Base-by-base conservation (phyloP, 2,329 filamentous ascomycete genomes). In the Cercospora canescens region DNA sequence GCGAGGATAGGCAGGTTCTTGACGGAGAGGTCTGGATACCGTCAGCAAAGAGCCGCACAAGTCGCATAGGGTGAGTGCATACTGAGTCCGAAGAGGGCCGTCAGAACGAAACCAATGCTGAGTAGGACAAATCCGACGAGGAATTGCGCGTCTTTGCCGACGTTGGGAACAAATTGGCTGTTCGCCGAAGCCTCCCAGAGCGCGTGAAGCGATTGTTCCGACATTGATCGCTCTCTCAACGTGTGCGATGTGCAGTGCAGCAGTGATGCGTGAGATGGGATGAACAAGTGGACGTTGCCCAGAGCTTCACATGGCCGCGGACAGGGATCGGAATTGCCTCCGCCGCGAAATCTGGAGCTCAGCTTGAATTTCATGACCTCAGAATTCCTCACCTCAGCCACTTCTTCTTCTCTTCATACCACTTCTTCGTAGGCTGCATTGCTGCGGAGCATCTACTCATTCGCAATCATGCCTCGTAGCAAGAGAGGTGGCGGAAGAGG, bases 131-230 rank as follows among this genome's bases (percentile, higher is more conserved):
- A 94, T 76, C 89, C 94, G 71, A 97, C 84, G 72, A 87, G 82
- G 83, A 97, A 95, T 74, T 98, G 95, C 78, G 84, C 89, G 76
- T 89, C 87, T 84, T 98, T 98, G 79, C 87, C 86, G 75, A 98
- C 82, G 65, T 88, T 78, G 68, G 94, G 93, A 74, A 89, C 81
- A 83, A 95, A 98, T 69, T 93, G 92, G 83, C 88, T 91, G 86
- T 88, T 88, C 81, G 91, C 88, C 83, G 94, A 92, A 86, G 92
- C 91, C 86, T 96, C 91, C 94, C 94, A 98, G 83, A 96, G 87
- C 80, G 95, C 89, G 82, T 90, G 77, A 59, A 84, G 89, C 81
- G 96, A 84, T 85, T 91, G 92, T 77, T 89, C 87, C 87, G 91
- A 89, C 89, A 92, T 91, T 56, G 68, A 66, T 62, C 45, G 50